These are phyloP conservation scores for Tolypocladium nubicola DNA, from an alignment of 2,329 filamentous ascomycete species.

Conservation along the genomic window DNA sequence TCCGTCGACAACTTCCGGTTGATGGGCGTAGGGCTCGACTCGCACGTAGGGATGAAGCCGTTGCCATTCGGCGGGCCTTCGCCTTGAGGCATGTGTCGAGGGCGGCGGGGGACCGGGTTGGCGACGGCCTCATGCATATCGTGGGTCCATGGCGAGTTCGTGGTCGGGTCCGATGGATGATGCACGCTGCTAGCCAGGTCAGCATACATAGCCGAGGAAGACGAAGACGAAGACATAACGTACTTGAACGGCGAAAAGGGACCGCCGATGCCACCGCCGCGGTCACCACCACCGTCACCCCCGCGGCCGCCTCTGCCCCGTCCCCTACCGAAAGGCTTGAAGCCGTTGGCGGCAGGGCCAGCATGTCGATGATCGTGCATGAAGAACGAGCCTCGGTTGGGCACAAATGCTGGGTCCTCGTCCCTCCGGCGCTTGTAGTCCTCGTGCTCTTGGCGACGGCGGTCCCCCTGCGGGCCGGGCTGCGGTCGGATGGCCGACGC, in stretches of 20 bases:
- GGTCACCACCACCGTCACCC: neutral
- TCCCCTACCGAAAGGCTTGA: conserved; percentile 60
- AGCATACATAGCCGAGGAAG: conserved; percentile 13
- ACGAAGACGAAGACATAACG: conserved; percentile 20
- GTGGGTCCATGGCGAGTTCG: conserved; percentile 76
- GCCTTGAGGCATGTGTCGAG: conserved; percentile 30
- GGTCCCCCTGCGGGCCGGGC: conserved; percentile 53
- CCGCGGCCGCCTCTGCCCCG: conserved; percentile 50
- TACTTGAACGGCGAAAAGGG: conserved; percentile 54
- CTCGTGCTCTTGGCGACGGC: conserved; percentile 75
- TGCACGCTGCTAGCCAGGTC: conserved; percentile 26
- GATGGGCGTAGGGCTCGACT: conserved; percentile 52
- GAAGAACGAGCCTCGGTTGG: conserved; percentile 90
- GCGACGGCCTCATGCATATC: conserved; percentile 77
- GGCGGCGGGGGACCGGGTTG: conserved; percentile 31
- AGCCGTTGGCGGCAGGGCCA: conserved; percentile 67
- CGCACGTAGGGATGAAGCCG: conserved; percentile 43
- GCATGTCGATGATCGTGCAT: conserved; percentile 87
- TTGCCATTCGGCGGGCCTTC: conserved; percentile 45
- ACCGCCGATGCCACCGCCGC: conserved; percentile 48
- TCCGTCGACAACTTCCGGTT: conserved; percentile 76
- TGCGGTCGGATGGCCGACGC: conserved; percentile 32
- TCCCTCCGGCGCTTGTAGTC: conserved; percentile 83
- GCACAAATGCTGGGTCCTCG: conserved; percentile 85
- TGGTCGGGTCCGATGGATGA: conserved; percentile 47